Base-by-base conservation (phyloP, 2,329 filamentous ascomycete species). In the Aspergillus sp. region DNA sequence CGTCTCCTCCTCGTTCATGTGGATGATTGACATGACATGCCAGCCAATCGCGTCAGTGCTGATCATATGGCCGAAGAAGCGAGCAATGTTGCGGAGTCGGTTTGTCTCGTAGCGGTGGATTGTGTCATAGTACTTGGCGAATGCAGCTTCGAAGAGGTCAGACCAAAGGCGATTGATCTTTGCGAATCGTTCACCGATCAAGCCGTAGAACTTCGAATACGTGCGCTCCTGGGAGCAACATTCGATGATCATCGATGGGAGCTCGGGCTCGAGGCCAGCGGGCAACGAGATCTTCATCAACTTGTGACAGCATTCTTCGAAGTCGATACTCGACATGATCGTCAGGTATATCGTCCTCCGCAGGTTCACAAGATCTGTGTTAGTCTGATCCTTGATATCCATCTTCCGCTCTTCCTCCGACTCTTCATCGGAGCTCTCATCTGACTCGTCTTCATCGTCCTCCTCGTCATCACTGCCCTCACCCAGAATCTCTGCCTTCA, bases 51-150 rank as follows among this genome's bases (percentile, higher is more conserved):
- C 91, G 72, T 97, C 92, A 9, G 89, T 91, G 50, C 91, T 89
- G 55, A 99, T 85, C 72, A 98, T 84, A 73, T 98, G 92, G 10
- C 92, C 93, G 70, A 98, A 99, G 74, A 99, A 92, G 63, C 93
- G 88, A 17, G 94, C 95, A 71, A 98, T 94, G 73, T 98, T 99
- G 64, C 95, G 90, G 39, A 99, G 84, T 62, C 92, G 88, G 77
- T 97, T 98, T 43, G 94, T 98, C 75, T 98, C 95, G 75, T 96
- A 96, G 15, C 95, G 90, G 77, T 99, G 95, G 63, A 98, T 98
- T 0, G 93, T 98, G 63, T 96, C 91, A 82, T 97, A 99, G 78
- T 98, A 97, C 70, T 93, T 93, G 63, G 85, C 85, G 75, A 99
- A 99, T 21, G 89, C 86, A 66, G 92, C 87, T 76, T 98, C 92